Conservation (phyloP, 1,284 basidiomycete genomes). For the Tremellales sp. region DNA sequence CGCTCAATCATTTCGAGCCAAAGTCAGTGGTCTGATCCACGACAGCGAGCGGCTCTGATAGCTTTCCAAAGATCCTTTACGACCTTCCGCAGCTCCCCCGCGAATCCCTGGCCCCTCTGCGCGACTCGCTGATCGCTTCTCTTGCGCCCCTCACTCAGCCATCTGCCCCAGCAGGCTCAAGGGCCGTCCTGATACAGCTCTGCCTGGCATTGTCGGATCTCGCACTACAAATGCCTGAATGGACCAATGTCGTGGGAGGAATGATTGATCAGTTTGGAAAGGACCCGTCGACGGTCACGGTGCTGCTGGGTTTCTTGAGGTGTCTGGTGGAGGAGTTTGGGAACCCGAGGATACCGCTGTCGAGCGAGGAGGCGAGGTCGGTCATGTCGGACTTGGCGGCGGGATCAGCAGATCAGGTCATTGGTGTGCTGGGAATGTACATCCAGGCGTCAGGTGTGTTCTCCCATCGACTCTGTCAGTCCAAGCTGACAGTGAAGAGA, state of each 20-base stretch:
- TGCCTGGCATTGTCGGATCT: slow-evolving; percentile 86
- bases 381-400: slow-evolving; percentile 66
- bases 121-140: slow-evolving; percentile 80
- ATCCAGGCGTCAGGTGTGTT: slow-evolving; percentile 75
- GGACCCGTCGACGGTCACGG: slow-evolving; percentile 75
- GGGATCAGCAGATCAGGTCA: slow-evolving; percentile 66
- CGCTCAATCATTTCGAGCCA: slow-evolving; percentile 92
- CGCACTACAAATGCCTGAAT: slow-evolving; percentile 83
- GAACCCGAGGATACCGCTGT: slow-evolving; percentile 84
- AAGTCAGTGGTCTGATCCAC: slow-evolving; percentile 57
- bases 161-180: slow-evolving; percentile 61
- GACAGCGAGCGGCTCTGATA: neutral
- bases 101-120: slow-evolving; percentile 67
- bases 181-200: slow-evolving; percentile 82
- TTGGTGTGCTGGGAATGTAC: slow-evolving; percentile 83
- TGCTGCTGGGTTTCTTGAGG: slow-evolving; percentile 84
- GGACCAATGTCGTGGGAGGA: slow-evolving; percentile 73
- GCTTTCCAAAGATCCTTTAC: slow-evolving; percentile 72
- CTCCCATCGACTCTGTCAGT: neutral
- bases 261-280: slow-evolving; percentile 84
- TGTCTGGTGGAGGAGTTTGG: slow-evolving; percentile 84
- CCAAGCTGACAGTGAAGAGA: no score
- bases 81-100: slow-evolving; percentile 85
- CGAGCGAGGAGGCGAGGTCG: slow-evolving; percentile 75
- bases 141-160: slow-evolving; percentile 59